Evolutionary conservation across 1,284 basidiomycete genomes (phyloP).

Genomic region (Puccinia horiana): DNA sequence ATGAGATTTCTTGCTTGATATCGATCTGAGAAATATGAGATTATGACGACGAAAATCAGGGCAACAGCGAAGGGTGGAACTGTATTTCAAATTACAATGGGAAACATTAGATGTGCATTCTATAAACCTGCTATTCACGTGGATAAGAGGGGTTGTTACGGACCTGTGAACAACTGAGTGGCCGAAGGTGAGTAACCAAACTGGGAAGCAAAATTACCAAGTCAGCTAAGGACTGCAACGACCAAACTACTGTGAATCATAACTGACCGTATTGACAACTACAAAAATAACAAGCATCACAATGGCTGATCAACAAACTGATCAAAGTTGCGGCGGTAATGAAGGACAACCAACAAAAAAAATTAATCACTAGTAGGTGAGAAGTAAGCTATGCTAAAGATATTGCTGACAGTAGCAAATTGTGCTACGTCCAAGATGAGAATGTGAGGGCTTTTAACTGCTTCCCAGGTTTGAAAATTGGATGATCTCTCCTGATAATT

Average conservation of each 20-base stretch:
- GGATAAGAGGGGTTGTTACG: neutral
- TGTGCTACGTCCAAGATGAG: neutral
- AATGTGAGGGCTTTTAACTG: neutral
- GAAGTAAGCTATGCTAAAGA: neutral
- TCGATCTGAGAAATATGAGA: constrained; percentile 12
- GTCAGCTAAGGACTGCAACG: neutral
- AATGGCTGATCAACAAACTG: neutral
- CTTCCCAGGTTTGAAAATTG: neutral
- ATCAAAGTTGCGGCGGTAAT: no score
- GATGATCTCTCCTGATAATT: neutral
- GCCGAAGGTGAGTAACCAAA: neutral
- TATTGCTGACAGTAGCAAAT: neutral
- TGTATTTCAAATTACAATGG: neutral
- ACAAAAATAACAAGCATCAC: neutral
- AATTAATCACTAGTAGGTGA: neutral
- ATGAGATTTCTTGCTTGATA: constrained; percentile 3
- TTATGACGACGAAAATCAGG: neutral
- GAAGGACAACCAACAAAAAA: no score
- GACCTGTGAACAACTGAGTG: constrained; percentile 12
- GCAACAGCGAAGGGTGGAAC: constrained; percentile 3
- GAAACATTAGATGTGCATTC: neutral
- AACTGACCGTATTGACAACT: constrained; percentile 11
- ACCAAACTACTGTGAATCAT: neutral
- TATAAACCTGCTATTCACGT: neutral
- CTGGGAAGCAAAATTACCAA: neutral